Evolutionary conservation across 371 early-diverging fungal genomes (phyloP).

Genomic region (Circinella minor): DNA sequence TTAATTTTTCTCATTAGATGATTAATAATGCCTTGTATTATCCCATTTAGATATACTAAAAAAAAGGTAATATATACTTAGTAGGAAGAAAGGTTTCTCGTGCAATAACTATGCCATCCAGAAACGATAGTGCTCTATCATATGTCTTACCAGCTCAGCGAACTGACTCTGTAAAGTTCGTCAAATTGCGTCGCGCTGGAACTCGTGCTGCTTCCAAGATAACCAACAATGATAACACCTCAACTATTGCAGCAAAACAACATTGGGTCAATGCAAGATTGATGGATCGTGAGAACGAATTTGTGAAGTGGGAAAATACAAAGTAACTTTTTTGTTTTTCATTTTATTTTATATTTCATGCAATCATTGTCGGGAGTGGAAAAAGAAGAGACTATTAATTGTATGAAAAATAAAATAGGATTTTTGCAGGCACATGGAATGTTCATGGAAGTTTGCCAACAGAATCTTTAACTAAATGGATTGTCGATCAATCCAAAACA

Average conservation of each 20-base stretch:
- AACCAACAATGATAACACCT: neutral
- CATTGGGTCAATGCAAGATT: constrained; percentile 65
- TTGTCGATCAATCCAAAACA: constrained; percentile 41
- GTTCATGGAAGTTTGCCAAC: constrained; percentile 80
- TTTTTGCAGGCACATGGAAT: constrained; percentile 92
- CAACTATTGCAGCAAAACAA: constrained; percentile 44
- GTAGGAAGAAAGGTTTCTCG: constrained; percentile 20
- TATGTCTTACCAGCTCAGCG: constrained; percentile 43
- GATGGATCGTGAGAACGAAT: constrained; percentile 55
- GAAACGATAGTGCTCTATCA: constrained; percentile 27
- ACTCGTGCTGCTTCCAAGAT: constrained; percentile 20
- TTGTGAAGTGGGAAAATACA: constrained; percentile 50
- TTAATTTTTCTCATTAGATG: too few species aligned
- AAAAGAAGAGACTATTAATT: too few species aligned
- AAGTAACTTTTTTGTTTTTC: constrained; percentile 41
- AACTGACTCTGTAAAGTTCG: constrained; percentile 36
- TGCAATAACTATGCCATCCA: constrained; percentile 29
- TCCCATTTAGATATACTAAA: neutral
- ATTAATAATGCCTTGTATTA: neutral
- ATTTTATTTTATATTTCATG: neutral
- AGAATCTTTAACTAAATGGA: constrained; percentile 69
- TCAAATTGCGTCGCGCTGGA: constrained; percentile 38
- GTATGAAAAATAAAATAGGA: too few species aligned
- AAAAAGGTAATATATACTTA: neutral
- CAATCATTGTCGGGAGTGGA: neutral